Conservation (phyloP, 2,329 filamentous ascomycete species). For the Karstenula rhodostoma region DNA sequence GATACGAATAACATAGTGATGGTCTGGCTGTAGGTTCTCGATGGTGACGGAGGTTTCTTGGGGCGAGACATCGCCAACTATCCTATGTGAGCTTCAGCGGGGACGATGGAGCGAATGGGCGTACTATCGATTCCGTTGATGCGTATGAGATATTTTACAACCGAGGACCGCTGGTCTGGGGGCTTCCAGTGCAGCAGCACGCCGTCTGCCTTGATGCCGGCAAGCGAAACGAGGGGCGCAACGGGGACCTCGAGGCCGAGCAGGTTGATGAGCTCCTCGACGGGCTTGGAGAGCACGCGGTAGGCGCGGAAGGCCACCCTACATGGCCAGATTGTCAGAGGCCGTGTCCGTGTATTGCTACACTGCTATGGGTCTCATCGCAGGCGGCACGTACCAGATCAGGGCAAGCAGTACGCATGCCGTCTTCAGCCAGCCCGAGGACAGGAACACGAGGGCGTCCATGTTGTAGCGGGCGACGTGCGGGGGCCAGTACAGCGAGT, state of each 20-base stretch:
- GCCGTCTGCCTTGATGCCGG: constrained; percentile 85
- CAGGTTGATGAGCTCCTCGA: constrained; percentile 88
- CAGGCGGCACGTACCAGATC: constrained; percentile 39
- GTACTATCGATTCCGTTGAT: constrained; percentile 91
- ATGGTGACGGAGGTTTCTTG: constrained; percentile 90
- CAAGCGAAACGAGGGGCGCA: constrained; percentile 86
- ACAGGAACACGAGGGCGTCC: constrained; percentile 44
- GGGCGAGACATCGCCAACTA: constrained; percentile 84
- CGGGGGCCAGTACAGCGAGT: constrained; percentile 45
- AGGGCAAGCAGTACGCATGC: constrained; percentile 45
- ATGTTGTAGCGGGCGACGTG: constrained; percentile 46
- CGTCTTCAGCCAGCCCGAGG: constrained; percentile 47
- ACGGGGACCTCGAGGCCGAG: constrained; percentile 94
- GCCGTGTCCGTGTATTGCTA: constrained; percentile 1
- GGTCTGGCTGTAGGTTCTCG: constrained; percentile 82
- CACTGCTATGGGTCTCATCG: not conserved
- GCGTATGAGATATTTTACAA: constrained; percentile 88
- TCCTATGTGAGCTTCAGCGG: constrained; percentile 23
- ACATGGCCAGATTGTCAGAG: not conserved
- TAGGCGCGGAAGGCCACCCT: constrained; percentile 88
- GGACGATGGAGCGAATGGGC: constrained; percentile 33
- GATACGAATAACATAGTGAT: constrained; percentile 92
- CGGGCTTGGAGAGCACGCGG: constrained; percentile 88
- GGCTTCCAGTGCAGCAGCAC: constrained; percentile 92
- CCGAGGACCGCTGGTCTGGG: constrained; percentile 70